phyloP scores from a whole-genome alignment of 805 yeast species.

The Spathaspora passalidarum region DNA sequence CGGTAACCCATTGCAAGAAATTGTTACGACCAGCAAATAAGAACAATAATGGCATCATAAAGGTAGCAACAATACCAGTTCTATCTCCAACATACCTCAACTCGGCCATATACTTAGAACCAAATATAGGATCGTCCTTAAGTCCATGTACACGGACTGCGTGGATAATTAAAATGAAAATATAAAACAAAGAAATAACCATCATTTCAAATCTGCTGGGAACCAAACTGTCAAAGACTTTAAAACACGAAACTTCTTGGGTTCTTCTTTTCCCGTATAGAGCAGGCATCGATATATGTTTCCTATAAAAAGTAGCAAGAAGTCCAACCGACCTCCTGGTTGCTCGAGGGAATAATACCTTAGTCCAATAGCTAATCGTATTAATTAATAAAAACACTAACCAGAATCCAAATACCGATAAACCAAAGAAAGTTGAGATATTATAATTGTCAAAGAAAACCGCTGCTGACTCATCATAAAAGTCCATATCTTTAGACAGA shows the following conservation, averaged over 20 bases:
- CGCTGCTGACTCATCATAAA: constrained; percentile 14
- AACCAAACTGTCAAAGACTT: constrained; percentile 15
- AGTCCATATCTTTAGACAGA: constrained; percentile 9
- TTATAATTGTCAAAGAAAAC: constrained; percentile 21
- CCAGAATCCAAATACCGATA: constrained; percentile 49
- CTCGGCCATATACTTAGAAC: constrained; percentile 15
- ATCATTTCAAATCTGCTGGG: constrained; percentile 37
- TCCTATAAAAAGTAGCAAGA: constrained; percentile 20
- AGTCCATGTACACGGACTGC: constrained; percentile 6
- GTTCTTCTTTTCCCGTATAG: constrained; percentile 33
- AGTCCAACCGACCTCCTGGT: constrained; percentile 27
- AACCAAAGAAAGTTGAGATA: constrained; percentile 29
- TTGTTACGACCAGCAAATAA: constrained; percentile 65
- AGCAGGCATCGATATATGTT: constrained; percentile 28
- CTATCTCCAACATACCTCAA: constrained; percentile 45
- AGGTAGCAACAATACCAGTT: constrained; percentile 46
- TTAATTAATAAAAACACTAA: constrained; percentile 39
- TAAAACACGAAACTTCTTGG: constrained; percentile 10
- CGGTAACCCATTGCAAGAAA: constrained; percentile 56
- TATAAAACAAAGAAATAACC: constrained; percentile 20
- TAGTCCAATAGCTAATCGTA: constrained; percentile 40
- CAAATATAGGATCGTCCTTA: constrained; percentile 24
- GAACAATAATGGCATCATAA: constrained; percentile 50
- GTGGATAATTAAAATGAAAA: constrained; percentile 15
- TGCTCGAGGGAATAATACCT: constrained; percentile 36